These are phyloP conservation scores for Ephemerocybe angulata DNA, from an alignment of 768 basidiomycete species.

Conservation along the genomic window DNA sequence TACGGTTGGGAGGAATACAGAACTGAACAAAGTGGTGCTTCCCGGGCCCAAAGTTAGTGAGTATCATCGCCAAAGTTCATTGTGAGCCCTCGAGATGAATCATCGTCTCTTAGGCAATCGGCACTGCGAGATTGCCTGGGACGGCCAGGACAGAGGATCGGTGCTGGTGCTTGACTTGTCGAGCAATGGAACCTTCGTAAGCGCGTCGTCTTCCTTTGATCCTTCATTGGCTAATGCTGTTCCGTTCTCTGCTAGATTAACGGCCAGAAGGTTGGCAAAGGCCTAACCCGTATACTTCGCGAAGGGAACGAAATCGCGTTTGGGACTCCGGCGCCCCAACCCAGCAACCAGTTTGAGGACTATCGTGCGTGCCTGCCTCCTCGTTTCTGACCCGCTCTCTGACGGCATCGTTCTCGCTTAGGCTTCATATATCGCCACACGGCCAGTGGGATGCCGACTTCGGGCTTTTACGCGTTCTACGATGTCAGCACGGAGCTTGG, in stretches of 20 bases:
- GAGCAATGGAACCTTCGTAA: constrained; percentile 73
- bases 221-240: not conserved
- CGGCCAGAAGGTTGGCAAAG: constrained; percentile 57
- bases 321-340: constrained; percentile 53
- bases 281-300: constrained; percentile 50
- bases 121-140: constrained; percentile 60
- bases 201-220: constrained; percentile 17
- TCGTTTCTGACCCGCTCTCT: not conserved
- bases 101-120: constrained; percentile 40
- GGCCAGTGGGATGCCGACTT: constrained; percentile 44
- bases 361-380: constrained; percentile 52
- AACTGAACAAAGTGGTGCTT: constrained; percentile 52
- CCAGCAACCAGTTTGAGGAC: constrained; percentile 53
- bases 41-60: constrained; percentile 74
- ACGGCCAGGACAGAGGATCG: constrained; percentile 43
- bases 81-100: not conserved
- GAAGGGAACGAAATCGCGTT: constrained; percentile 89
- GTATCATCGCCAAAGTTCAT: constrained; percentile 20
- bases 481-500: constrained; percentile 73
- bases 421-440: constrained; percentile 72
- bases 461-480: constrained; percentile 61
- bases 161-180: constrained; percentile 55
- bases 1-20: constrained; percentile 51
- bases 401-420: constrained; percentile 20
- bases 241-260: constrained; percentile 50